A percentile compares a stretch with the other conserved stretches of the same genome.
Conservation (phyloP, 805 yeast species). For the Yarrowia sp. region DNA sequence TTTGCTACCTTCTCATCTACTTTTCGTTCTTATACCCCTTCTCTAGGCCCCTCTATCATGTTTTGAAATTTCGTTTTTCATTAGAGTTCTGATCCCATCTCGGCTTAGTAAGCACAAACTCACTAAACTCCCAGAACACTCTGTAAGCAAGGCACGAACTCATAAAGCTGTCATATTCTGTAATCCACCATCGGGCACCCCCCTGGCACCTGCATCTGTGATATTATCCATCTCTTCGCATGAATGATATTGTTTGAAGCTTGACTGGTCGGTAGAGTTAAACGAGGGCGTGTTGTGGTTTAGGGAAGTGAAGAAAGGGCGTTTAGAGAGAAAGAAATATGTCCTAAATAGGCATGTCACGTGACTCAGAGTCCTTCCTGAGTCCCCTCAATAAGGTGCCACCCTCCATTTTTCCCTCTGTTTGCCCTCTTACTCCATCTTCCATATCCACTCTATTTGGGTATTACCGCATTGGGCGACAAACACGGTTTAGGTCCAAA, state of each 20-base stretch:
- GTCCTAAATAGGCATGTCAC: neutral
- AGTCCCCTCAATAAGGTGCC: too few species aligned
- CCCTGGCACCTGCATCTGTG: too few species aligned
- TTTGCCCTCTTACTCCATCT: too few species aligned
- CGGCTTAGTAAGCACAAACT: neutral
- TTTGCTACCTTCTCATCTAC: neutral
- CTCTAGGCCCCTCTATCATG: neutral
- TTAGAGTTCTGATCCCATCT: neutral
- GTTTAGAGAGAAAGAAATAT: too few species aligned
- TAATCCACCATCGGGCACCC: neutral
- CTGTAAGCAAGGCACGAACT: too few species aligned
- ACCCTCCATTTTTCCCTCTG: neutral
- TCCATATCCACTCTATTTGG: neutral
- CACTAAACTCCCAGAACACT: too few species aligned
- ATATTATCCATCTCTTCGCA: conserved; percentile 1
- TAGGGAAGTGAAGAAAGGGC: neutral
- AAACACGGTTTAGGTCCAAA: conserved; percentile 6
- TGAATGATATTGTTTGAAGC: conserved; percentile 12
- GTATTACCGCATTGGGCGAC: conserved; percentile 12
- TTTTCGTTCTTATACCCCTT: neutral
- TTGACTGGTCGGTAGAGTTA: neutral
- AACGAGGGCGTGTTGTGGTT: neutral
- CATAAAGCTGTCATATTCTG: too few species aligned
- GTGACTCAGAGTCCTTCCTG: neutral
- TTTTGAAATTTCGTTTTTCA: neutral